These are phyloP conservation scores for Chrysoporthe deuterocubensis DNA, from an alignment of 2,329 filamentous ascomycete genomes.

Conservation along the genomic window DNA sequence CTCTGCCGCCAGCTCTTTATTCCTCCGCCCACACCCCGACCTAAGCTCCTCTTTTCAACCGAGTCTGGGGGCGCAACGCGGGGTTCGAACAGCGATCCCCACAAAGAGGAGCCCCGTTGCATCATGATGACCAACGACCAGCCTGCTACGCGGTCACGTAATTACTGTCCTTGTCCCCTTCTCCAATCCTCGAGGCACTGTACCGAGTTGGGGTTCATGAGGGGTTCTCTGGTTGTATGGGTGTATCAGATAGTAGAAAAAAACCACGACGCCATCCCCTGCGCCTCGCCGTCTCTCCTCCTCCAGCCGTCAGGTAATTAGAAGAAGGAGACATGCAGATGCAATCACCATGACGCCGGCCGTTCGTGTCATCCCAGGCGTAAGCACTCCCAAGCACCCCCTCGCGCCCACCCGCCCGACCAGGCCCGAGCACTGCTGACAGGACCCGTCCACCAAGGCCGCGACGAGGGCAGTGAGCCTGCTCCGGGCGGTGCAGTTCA, in stretches of 20 bases:
- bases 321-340: neutral
- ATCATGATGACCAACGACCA: neutral
- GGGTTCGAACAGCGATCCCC: neutral
- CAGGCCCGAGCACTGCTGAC: no score
- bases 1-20: no score
- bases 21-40: no score
- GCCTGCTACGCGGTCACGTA: no score
- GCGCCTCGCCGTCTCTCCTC: no score
- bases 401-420: neutral
- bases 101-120: neutral
- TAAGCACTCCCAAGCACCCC: slow-evolving; percentile 32
- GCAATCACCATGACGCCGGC: slow-evolving; percentile 36
- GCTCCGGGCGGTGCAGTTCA: slow-evolving; percentile 88
- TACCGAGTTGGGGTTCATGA: no score
- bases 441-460: slow-evolving; percentile 44
- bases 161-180: no score
- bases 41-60: neutral
- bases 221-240: no score
- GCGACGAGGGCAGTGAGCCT: slow-evolving; percentile 70
- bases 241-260: no score
- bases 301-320: no score
- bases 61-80: neutral
- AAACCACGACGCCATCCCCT: no score
- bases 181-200: neutral
- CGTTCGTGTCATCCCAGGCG: slow-evolving; percentile 41